Conservation (phyloP, 2,329 filamentous ascomycete genomes). For the Neurospora sp. region DNA sequence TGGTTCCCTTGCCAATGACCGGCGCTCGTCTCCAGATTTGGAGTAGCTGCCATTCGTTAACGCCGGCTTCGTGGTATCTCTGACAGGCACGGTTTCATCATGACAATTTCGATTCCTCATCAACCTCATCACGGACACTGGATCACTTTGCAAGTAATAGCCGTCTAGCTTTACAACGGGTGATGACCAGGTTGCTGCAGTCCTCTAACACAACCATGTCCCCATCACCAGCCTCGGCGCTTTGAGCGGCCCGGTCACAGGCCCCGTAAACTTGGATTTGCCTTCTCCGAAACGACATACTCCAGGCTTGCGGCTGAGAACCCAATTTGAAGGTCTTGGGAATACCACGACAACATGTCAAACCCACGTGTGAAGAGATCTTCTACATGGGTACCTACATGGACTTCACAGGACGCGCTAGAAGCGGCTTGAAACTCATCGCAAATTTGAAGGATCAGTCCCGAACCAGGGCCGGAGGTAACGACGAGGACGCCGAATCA, state of each 20-base stretch:
- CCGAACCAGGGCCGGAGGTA: background rate
- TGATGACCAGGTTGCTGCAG: background rate
- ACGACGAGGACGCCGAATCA: slow-evolving; percentile 11
- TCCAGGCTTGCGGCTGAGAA: background rate
- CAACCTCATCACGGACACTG: background rate
- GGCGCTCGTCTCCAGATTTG: background rate
- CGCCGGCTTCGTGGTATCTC: slow-evolving; percentile 15
- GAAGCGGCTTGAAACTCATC: background rate
- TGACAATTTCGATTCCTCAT: slow-evolving; percentile 8
- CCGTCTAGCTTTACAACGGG: background rate
- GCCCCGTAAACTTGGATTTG: background rate
- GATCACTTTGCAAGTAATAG: background rate
- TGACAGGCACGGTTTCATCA: slow-evolving; percentile 19
- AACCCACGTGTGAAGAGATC: background rate
- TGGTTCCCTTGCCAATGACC: background rate
- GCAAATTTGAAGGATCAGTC: background rate
- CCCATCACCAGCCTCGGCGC: background rate
- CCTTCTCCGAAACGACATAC: background rate
- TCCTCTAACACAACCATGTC: background rate
- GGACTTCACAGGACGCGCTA: background rate
- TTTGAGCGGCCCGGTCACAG: background rate
- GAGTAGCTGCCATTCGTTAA: background rate
- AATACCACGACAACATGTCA: background rate
- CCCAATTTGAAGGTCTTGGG: background rate
- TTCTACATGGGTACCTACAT: background rate